Conservation (phyloP, 371 early-diverging fungal genomes). For the Mycotypha africana region DNA sequence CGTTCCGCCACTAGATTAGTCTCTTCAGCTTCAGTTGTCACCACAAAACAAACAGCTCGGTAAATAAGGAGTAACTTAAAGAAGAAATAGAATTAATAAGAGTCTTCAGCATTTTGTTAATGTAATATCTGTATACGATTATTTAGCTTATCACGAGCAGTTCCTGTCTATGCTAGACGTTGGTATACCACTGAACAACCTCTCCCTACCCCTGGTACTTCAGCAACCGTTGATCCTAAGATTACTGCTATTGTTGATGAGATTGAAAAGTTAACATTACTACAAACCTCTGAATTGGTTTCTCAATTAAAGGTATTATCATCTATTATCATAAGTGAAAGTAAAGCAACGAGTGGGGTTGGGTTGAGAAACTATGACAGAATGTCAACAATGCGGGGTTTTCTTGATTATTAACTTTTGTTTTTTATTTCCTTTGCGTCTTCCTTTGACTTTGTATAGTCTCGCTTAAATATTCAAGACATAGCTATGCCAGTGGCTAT, state of each 20-base stretch:
- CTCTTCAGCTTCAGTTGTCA: conserved; percentile 21
- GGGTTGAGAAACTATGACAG: no score
- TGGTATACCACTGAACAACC: conserved; percentile 40
- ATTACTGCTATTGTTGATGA: conserved; percentile 81
- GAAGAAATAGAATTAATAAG: background rate
- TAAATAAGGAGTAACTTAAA: conserved; percentile 20
- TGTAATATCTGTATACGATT: background rate
- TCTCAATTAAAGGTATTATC: conserved; percentile 82
- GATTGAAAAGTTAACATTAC: conserved; percentile 83
- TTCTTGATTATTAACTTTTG: no score
- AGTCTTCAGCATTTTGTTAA: no score
- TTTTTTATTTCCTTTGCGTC: no score
- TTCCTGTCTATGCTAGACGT: conserved; percentile 32
- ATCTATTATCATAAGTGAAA: background rate
- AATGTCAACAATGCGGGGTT: no score
- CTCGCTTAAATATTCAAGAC: conserved; percentile 89
- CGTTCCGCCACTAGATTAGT: conserved; percentile 38
- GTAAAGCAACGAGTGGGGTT: background rate
- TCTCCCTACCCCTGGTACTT: conserved; percentile 56
- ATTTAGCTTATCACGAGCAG: conserved; percentile 22
- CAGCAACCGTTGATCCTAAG: conserved; percentile 61
- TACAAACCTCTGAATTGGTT: conserved; percentile 90
- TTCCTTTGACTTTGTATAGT: conserved; percentile 37
- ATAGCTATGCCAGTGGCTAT: conserved; percentile 80
- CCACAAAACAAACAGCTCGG: conserved; percentile 35